Evolutionary conservation across 2,329 filamentous ascomycete species (phyloP), one percentile per base, ranked within the genome.

Genomic region (Aspergillus flavus): DNA sequence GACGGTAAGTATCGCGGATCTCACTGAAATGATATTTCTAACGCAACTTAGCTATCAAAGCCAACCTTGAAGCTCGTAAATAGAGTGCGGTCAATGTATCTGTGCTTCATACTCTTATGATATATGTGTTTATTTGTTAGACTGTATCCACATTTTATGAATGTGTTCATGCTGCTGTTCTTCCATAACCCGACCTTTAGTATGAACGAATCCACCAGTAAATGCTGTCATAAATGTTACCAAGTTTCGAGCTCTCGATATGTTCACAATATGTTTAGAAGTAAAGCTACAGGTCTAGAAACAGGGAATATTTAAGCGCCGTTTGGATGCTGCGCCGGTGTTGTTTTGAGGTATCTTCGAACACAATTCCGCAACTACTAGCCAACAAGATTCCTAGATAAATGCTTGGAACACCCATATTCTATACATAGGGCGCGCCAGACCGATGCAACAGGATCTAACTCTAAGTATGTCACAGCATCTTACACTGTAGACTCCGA

Each of bases 1-100:
- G 92, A 95, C 81, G 91, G 89, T 91, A 72, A 76, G 86, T 77
- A 30, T 45, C 14, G 23, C 28, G 21, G 16, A 14, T 1, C 14
- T 36, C 21, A 6, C 5, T 21, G 30, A 41, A 19, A 12, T 12
- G 3, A n/a, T 45, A 7, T 50, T 55, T 56, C 41, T 68, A 61
- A 69, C 60, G 19, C 10, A 50, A 12, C 57, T 59, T 60, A 82
- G 80, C 80, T 26, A 81, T 82, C 68, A 82, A 82, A 76, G 68
- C 77, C 57, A 77, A 64, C 50, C 68, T 76, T n/a, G 74, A 76
- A 65, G 69, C 68, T 16, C 71, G 71, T 23, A 73, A 74, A 63
- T 76, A 73, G 66, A 58, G 28, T 43, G 16, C 21, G 16, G 21
- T 23, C 50, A 12, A 26, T 39, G 28, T 52, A n/a, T 11, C 16